Conservation (phyloP, 1,284 basidiomycete genomes). For the Pholiota adiposa region DNA sequence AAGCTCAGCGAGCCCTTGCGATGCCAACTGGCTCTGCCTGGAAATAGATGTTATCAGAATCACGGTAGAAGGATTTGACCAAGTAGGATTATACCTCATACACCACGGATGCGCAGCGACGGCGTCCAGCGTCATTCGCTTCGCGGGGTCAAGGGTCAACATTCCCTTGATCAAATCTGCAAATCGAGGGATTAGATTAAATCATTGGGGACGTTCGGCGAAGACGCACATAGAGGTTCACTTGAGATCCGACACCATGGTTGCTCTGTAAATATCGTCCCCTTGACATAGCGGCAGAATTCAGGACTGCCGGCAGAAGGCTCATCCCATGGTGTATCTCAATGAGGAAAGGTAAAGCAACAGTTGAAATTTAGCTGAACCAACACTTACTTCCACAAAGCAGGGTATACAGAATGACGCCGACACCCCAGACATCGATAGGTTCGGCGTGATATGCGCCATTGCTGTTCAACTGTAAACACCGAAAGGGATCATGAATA, state of each 20-base stretch:
- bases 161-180: constrained; percentile 76
- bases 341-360: not conserved
- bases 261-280: constrained; percentile 74
- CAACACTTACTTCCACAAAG: constrained; percentile 83
- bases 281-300: constrained; percentile 76
- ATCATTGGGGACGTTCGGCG: not conserved
- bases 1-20: constrained; percentile 53
- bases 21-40: constrained; percentile 75
- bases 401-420: constrained; percentile 94
- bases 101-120: constrained; percentile 83
- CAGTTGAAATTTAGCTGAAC: not conserved
- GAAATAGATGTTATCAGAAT: not conserved
- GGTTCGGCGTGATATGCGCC: constrained; percentile 87
- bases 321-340: constrained; percentile 98
- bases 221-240: constrained; percentile 62
- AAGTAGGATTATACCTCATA: constrained; percentile 53
- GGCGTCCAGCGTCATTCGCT: constrained; percentile 74
- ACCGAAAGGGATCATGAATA: not conserved
- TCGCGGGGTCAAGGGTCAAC: constrained; percentile 73
- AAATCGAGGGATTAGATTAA: not conserved
- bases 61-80: not conserved
- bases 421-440: constrained; percentile 95
- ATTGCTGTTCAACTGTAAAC: constrained; percentile 50
- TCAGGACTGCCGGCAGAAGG: constrained; percentile 83
- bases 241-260: constrained; percentile 83